A percentile compares a stretch with the other conserved stretches of the same genome.
phyloP scores from a whole-genome alignment of 441 rosid species.

The Populus hybrid region DNA sequence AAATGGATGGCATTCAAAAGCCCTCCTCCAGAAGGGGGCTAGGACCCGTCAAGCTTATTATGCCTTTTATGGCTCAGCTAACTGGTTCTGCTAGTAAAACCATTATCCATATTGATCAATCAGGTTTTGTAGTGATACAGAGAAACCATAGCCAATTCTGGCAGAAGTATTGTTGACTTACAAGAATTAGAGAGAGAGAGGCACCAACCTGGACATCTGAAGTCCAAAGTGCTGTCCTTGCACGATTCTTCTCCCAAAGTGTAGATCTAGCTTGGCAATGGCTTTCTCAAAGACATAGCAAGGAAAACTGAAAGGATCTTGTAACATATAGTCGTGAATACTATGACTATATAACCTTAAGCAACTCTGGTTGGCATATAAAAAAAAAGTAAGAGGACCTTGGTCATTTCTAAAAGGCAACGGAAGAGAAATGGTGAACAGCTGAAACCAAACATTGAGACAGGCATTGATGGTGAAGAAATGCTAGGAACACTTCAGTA shows the following conservation, averaged over 20 bases:
- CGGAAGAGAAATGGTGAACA: not conserved
- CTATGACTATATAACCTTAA: not conserved
- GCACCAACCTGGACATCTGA: constrained; percentile 71
- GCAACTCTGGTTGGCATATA: not conserved
- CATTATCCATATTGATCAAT: not conserved
- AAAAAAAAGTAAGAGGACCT: not conserved
- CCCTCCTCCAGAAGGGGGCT: constrained; percentile 52
- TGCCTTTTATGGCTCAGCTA: constrained; percentile 60
- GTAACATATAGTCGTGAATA: not conserved
- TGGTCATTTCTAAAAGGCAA: not conserved
- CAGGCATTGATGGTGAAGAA: not conserved
- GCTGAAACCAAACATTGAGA: not conserved
- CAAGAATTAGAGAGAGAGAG: not conserved
- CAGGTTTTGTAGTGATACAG: not conserved
- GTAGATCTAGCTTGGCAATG: not conserved
- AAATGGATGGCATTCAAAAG: constrained; percentile 60
- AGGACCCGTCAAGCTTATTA: constrained; percentile 23
- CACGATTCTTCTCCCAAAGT: not conserved
- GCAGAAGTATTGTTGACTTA: not conserved
- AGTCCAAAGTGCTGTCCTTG: constrained; percentile 46
- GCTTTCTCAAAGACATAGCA: not conserved
- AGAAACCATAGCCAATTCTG: not conserved
- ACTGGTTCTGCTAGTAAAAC: constrained; percentile 50
- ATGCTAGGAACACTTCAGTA: not conserved
- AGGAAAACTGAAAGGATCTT: not conserved